Percentiles rank a stretch among this genome's conserved stretches.
Evolutionary conservation across 257 asterid species (phyloP).

Genomic region (Penstemon davidsonii): DNA sequence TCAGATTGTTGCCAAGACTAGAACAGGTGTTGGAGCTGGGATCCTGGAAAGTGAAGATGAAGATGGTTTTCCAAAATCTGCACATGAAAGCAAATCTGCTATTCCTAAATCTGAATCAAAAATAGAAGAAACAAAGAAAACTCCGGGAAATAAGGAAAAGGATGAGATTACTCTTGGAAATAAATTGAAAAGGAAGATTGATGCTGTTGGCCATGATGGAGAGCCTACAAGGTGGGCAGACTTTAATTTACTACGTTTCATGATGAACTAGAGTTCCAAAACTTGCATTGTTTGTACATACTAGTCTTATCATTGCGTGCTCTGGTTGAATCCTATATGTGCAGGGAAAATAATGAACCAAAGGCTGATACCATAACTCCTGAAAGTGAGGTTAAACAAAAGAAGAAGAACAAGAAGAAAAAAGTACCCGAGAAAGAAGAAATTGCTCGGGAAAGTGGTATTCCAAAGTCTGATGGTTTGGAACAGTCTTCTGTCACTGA

Average conservation of each 20-base stretch:
- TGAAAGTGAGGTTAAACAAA: slow-evolving; percentile 41
- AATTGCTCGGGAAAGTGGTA: slow-evolving; percentile 33
- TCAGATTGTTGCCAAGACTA: slow-evolving; percentile 51
- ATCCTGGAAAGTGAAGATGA: slow-evolving; percentile 84
- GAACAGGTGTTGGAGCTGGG: slow-evolving; percentile 34
- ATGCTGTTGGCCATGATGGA: slow-evolving; percentile 41
- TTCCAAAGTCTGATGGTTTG: slow-evolving; percentile 28
- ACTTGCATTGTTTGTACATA: not conserved
- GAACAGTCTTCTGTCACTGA: slow-evolving; percentile 42
- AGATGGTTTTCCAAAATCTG: slow-evolving; percentile 79
- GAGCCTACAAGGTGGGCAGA: slow-evolving; percentile 48
- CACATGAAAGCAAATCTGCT: slow-evolving; percentile 34
- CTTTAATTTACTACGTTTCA: slow-evolving; percentile 3
- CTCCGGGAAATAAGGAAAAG: slow-evolving; percentile 37
- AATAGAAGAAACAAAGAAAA: slow-evolving; percentile 34
- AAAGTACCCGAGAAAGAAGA: slow-evolving; percentile 42
- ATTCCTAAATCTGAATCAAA: slow-evolving; percentile 28
- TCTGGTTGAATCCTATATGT: not conserved
- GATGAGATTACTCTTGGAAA: slow-evolving; percentile 34
- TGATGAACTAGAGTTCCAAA: not conserved
- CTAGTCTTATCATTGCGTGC: not conserved
- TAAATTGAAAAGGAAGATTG: slow-evolving; percentile 59
- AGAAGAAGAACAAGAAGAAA: slow-evolving; percentile 67
- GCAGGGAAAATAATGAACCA: slow-evolving; percentile 36
- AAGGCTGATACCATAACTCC: slow-evolving; percentile 27